Conservation (phyloP, 495 filamentous ascomycete species). For the Choiromyces venosus region DNA sequence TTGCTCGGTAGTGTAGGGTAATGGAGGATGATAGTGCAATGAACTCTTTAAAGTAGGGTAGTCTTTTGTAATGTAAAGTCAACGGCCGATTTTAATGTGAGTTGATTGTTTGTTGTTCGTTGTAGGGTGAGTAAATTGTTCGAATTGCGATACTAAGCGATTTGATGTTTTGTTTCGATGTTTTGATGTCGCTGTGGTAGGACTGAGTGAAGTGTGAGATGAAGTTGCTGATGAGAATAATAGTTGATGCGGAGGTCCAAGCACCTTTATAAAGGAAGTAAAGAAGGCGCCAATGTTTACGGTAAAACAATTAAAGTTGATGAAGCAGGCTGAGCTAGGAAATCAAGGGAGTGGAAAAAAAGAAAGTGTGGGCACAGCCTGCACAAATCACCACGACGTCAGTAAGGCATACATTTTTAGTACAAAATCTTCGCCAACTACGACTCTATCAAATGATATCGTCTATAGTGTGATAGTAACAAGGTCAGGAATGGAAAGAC, state of each 20-base stretch:
- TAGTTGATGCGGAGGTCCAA: background rate
- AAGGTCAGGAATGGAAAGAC: background rate
- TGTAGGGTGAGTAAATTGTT: background rate
- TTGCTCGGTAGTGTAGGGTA: background rate
- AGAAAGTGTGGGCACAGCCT: conserved; percentile 30
- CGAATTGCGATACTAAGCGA: background rate
- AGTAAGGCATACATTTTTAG: conserved; percentile 26
- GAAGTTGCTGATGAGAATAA: background rate
- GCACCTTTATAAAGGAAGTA: background rate
- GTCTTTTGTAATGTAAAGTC: background rate
- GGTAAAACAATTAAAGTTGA: background rate
- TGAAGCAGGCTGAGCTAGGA: background rate
- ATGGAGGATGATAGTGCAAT: background rate
- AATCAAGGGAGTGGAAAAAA: conserved; percentile 19
- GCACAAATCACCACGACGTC: conserved; percentile 16
- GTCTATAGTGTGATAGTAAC: background rate
- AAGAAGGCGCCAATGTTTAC: background rate
- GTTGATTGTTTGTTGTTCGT: too few relatives aligned
- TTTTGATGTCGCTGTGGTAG: background rate
- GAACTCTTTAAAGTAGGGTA: background rate
- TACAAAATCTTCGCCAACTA: background rate
- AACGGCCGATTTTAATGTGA: background rate
- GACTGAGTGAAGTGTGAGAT: background rate
- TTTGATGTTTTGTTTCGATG: background rate
- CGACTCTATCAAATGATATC: conserved; percentile 20